Evolutionary conservation across 2,329 filamentous ascomycete species (phyloP).

Genomic region (Verticillium tricorpus): DNA sequence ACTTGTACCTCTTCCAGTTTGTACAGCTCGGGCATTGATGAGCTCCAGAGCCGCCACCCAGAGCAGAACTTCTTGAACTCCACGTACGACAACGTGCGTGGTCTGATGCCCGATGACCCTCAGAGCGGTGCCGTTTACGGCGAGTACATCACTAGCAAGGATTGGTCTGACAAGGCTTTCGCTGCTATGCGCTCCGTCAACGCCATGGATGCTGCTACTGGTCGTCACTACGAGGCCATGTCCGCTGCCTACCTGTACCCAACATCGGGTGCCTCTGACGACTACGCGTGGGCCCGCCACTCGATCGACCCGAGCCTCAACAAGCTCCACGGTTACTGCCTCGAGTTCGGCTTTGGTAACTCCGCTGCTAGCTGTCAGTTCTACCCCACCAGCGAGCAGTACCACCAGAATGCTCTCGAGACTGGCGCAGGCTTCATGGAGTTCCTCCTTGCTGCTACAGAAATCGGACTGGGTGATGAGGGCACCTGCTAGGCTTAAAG

Average conservation of each 20-base stretch:
- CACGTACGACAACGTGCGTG: constrained; percentile 46
- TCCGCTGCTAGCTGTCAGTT: constrained; percentile 31
- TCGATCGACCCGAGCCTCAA: constrained; percentile 28
- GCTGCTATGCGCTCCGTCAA: constrained; percentile 28
- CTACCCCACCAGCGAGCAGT: constrained; percentile 38
- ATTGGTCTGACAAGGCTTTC: constrained; percentile 25
- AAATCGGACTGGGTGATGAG: constrained; percentile 11
- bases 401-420: constrained; percentile 39
- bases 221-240: constrained; percentile 29
- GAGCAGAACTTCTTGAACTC: constrained; percentile 48
- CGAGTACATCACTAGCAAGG: constrained; percentile 37
- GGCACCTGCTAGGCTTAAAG: constrained; percentile 3
- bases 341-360: constrained; percentile 43
- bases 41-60: constrained; percentile 39
- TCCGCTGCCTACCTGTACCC: constrained; percentile 39
- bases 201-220: constrained; percentile 34
- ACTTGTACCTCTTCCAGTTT: constrained; percentile 26
- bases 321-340: constrained; percentile 35
- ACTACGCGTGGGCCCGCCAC: constrained; percentile 42
- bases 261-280: constrained; percentile 39
- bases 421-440: constrained; percentile 44
- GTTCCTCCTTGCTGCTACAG: constrained; percentile 22
- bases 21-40: constrained; percentile 54
- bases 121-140: constrained; percentile 29
- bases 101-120: constrained; percentile 34